These are phyloP conservation scores for Arthroderma sp. DNA, from an alignment of 2,329 filamentous ascomycete species.

Conservation along the genomic window DNA sequence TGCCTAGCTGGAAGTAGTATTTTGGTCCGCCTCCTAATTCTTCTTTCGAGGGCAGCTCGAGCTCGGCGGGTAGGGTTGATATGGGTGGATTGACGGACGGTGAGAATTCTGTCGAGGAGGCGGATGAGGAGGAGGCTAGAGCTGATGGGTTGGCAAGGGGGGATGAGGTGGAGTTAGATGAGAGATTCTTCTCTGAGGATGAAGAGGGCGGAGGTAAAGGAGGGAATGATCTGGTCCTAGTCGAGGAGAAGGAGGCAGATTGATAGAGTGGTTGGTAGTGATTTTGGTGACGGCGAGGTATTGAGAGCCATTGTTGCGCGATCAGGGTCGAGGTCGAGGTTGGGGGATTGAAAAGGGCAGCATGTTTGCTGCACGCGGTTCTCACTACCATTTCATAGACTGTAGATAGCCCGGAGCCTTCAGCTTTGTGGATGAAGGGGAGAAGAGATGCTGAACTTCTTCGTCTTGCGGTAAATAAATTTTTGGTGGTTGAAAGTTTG, in stretches of 20 bases:
- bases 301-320: neutral
- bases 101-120: slow-evolving; percentile 9
- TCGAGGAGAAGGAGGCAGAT: neutral
- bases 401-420: no score
- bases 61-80: slow-evolving; percentile 47
- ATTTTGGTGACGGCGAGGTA: neutral
- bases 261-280: neutral
- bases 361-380: neutral
- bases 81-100: slow-evolving; percentile 10
- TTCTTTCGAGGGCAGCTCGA: slow-evolving; percentile 46
- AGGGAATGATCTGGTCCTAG: neutral
- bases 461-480: no score
- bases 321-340: neutral
- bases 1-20: slow-evolving; percentile 42
- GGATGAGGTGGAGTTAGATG: slow-evolving; percentile 1
- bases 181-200: neutral
- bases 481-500: no score
- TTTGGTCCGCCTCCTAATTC: slow-evolving; percentile 20
- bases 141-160: neutral
- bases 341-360: neutral
- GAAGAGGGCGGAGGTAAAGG: neutral
- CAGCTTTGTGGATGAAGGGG: no score
- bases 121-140: neutral
- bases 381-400: no score
- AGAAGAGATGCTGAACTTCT: no score